phyloP scores from a whole-genome alignment of 768 basidiomycete species.

The Lanmaoa rubissima region DNA sequence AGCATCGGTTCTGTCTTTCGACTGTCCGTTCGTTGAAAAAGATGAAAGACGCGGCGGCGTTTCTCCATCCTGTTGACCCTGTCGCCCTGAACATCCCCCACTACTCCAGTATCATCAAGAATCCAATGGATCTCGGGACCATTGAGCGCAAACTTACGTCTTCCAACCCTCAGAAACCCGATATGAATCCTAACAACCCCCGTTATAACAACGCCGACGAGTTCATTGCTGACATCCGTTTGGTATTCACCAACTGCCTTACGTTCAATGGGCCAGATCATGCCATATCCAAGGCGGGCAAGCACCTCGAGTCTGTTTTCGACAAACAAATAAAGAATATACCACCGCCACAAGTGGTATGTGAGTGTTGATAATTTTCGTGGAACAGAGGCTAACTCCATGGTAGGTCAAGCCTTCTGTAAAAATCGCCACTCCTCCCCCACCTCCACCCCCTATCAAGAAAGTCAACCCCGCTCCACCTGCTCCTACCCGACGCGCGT shows the following conservation, averaged over 20 bases:
- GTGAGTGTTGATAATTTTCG: slow-evolving; percentile 30
- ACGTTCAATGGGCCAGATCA: slow-evolving; percentile 96
- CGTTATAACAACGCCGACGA: slow-evolving; percentile 77
- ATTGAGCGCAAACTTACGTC: slow-evolving; percentile 83
- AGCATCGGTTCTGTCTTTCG: slow-evolving; percentile 77
- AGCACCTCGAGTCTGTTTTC: slow-evolving; percentile 77
- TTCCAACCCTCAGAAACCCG: slow-evolving; percentile 78
- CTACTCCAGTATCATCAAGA: slow-evolving; percentile 82
- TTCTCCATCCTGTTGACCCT: slow-evolving; percentile 85
- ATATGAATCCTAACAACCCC: slow-evolving; percentile 65
- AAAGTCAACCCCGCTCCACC: slow-evolving; percentile 33
- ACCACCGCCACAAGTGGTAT: slow-evolving; percentile 74
- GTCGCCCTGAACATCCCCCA: slow-evolving; percentile 83
- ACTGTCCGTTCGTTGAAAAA: slow-evolving; percentile 84
- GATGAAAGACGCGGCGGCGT: slow-evolving; percentile 77
- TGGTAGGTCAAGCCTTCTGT: slow-evolving; percentile 43
- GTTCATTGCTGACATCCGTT: slow-evolving; percentile 80
- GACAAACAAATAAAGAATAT: slow-evolving; percentile 86
- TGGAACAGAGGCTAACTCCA: slow-evolving; percentile 13
- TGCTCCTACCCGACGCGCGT: slow-evolving; percentile 61
- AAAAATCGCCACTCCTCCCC: slow-evolving; percentile 41
- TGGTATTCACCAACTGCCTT: slow-evolving; percentile 84
- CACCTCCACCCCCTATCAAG: slow-evolving; percentile 37
- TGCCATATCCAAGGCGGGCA: slow-evolving; percentile 72
- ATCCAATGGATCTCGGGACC: slow-evolving; percentile 93